A percentile compares a stretch with the other conserved stretches of the same genome.
Conservation (phyloP, 1,284 basidiomycete species). For the Ustilago xerochloae region DNA sequence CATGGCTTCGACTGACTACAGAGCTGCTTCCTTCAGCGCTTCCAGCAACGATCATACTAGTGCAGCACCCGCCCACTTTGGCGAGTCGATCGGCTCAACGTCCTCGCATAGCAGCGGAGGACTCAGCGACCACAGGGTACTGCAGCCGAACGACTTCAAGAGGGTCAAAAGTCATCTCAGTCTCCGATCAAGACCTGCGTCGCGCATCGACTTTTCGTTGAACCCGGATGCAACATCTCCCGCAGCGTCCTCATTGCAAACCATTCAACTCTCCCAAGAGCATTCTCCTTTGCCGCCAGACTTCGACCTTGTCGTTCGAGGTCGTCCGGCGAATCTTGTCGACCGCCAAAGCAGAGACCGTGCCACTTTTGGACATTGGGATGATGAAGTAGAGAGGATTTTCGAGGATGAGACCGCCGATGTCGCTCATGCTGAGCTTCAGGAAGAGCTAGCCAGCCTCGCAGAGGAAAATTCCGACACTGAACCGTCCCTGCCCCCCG, state of each 20-base stretch:
- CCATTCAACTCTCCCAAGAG: not conserved
- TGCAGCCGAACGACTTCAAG: constrained; percentile 37
- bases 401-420: not conserved
- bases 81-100: constrained; percentile 3
- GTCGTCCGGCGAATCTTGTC: not conserved
- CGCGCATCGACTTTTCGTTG: constrained; percentile 3
- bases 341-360: constrained; percentile 7
- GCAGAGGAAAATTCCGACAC: constrained; percentile 15
- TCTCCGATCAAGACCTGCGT: constrained; percentile 16
- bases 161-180: constrained; percentile 21
- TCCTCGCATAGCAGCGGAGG: constrained; percentile 9
- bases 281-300: constrained; percentile 14
- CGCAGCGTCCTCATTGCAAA: not conserved
- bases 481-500: constrained; percentile 1
- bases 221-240: not conserved
- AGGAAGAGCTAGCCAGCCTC: constrained; percentile 12
- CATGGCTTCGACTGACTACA: constrained; percentile 10
- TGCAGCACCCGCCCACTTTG: not conserved
- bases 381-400: constrained; percentile 1
- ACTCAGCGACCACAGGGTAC: constrained; percentile 25
- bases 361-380: constrained; percentile 21
- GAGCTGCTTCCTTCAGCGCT: not conserved
- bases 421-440: not conserved
- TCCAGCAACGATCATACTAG: constrained; percentile 1
- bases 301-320: constrained; percentile 20